These are phyloP conservation scores for Pseudoscleropodium purum DNA, from an alignment of 225 moss, liverwort and hornwort genomes.

Conservation along the genomic window DNA sequence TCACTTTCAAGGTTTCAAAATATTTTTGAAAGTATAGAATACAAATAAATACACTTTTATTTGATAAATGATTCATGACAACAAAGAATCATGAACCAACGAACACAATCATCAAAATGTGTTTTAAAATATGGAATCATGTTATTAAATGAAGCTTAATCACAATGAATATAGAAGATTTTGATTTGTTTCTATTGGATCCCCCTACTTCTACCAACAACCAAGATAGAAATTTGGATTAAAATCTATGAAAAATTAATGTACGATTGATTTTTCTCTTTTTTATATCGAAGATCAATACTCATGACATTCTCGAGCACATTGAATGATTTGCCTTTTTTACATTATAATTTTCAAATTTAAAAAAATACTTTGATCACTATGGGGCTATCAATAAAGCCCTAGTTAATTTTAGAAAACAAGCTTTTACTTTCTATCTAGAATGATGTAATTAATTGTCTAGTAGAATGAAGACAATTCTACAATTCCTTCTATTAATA, in stretches of 20 bases:
- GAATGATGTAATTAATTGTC: no score
- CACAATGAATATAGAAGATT: background rate
- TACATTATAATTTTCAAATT: background rate
- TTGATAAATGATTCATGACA: no score
- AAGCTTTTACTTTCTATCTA: no score
- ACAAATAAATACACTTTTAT: no score
- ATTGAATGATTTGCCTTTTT: background rate
- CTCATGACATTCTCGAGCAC: background rate
- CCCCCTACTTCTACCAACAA: background rate
- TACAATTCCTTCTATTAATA: no score
- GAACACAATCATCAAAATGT: no score
- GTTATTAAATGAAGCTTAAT: background rate
- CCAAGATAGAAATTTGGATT: background rate
- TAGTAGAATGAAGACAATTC: no score
- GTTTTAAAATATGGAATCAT: background rate
- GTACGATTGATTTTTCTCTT: background rate
- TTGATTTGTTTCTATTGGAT: background rate
- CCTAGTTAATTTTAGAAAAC: no score
- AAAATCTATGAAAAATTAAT: no score
- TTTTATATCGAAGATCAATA: background rate
- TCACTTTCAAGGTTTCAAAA: background rate
- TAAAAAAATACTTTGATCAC: background rate
- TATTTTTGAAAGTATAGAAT: background rate
- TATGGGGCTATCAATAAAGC: rapidly evolving
- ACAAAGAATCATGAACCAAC: no score